phyloP scores from a whole-genome alignment of 2,329 filamentous ascomycete species.

The Ophiosphaerella korrae region DNA sequence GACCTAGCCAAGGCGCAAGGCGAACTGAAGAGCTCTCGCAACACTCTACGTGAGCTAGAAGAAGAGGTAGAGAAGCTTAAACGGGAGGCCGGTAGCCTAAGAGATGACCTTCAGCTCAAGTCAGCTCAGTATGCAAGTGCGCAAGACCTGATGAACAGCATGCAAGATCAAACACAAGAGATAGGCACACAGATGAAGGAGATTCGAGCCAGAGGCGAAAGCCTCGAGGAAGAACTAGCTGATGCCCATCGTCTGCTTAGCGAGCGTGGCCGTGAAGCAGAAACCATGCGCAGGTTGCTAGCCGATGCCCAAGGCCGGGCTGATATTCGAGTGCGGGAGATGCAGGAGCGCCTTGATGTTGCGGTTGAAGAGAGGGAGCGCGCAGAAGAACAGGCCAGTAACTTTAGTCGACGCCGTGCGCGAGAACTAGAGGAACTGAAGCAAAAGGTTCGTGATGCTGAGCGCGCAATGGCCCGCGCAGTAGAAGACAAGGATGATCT shows the following conservation, averaged over 20 bases:
- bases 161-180: conserved; percentile 91
- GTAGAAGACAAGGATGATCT: conserved; percentile 79
- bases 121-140: conserved; percentile 83
- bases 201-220: conserved; percentile 78
- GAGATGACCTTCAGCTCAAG: conserved; percentile 84
- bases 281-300: conserved; percentile 90
- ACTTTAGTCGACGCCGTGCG: conserved; percentile 73
- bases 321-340: conserved; percentile 82
- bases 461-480: conserved; percentile 74
- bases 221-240: conserved; percentile 86
- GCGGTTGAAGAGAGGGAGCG: conserved; percentile 94
- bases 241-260: conserved; percentile 85
- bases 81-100: conserved; percentile 68
- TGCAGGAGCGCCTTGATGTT: conserved; percentile 84
- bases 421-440: conserved; percentile 88
- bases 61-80: conserved; percentile 71
- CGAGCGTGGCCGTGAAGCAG: conserved; percentile 87
- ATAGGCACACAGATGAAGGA: conserved; percentile 92
- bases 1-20: conserved; percentile 76
- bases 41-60: conserved; percentile 74
- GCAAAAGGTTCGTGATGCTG: conserved; percentile 77
- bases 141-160: conserved; percentile 83
- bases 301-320: conserved; percentile 84
- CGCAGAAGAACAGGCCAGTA: conserved; percentile 86
- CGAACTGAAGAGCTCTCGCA: conserved; percentile 63